Conservation (phyloP, 305 asterid genomes). For the Fraxinus sp. region DNA sequence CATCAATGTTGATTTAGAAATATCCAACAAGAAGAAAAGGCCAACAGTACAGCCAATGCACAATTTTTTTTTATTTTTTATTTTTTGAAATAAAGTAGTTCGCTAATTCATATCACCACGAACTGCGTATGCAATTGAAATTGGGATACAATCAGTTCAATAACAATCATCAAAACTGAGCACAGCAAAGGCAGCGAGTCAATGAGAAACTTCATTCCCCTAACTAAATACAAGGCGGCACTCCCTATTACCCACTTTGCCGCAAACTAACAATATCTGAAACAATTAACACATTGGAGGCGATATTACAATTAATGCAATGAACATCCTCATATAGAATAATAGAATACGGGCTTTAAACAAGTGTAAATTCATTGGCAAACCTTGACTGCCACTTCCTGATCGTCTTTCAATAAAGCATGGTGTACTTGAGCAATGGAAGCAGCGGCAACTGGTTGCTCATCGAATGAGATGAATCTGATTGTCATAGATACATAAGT, state of each 20-base stretch:
- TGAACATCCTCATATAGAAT: not conserved
- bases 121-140: not conserved
- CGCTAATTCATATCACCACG: not conserved
- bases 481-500: slow-evolving; percentile 27
- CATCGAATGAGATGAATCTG: slow-evolving; percentile 82
- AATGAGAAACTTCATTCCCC: not conserved
- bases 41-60: not conserved
- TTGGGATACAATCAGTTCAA: not conserved
- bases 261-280: not conserved
- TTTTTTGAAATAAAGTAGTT: not conserved
- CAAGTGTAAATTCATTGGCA: slow-evolving; percentile 19
- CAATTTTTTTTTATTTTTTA: too few relatives aligned
- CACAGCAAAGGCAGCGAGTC: not conserved
- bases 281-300: not conserved
- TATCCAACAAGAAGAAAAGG: not conserved
- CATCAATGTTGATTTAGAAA: slow-evolving; percentile 20
- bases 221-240: not conserved
- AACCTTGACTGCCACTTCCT: slow-evolving; percentile 94
- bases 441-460: slow-evolving; percentile 93
- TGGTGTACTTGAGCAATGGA: slow-evolving; percentile 97
- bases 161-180: not conserved
- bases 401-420: slow-evolving; percentile 63
- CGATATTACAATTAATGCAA: not conserved
- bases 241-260: not conserved
- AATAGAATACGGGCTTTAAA: slow-evolving; percentile 17